Conservation (phyloP, 148 eudicot species). For the Nepenthes gracilis region DNA sequence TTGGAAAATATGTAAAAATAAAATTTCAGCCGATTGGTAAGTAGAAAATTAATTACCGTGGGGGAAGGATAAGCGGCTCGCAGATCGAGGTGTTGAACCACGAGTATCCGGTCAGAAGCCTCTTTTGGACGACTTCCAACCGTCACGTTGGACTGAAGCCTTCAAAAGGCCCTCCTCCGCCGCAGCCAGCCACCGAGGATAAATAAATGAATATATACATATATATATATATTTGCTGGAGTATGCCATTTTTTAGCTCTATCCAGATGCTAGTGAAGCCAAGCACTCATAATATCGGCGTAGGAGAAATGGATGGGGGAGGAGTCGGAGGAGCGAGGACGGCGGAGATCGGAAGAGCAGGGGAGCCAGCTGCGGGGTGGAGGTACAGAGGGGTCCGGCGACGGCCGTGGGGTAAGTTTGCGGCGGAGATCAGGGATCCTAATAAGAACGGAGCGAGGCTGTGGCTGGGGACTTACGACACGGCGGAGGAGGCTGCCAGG, state of each 20-base stretch:
- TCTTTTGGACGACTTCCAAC: background rate
- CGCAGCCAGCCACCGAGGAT: background rate
- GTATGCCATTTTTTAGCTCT: too few species aligned
- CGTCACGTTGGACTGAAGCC: background rate
- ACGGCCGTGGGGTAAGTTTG: constrained; percentile 38
- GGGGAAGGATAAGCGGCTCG: too few species aligned
- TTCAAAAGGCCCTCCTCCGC: background rate
- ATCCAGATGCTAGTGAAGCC: too few species aligned
- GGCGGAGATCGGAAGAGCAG: background rate
- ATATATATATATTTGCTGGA: too few species aligned
- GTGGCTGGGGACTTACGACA: constrained; percentile 41
- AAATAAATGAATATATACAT: too few species aligned
- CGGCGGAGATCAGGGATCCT: constrained; percentile 40
- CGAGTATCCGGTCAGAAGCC: background rate
- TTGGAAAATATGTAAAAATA: too few species aligned
- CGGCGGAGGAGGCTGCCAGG: constrained; percentile 33
- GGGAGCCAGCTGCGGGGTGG: background rate
- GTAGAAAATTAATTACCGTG: too few species aligned
- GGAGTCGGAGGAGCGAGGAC: background rate
- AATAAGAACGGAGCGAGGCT: constrained; percentile 24
- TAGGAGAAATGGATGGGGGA: background rate
- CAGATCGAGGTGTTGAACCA: too few species aligned
- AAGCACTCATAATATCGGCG: background rate
- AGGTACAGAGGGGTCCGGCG: constrained; percentile 26
- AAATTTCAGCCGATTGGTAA: too few species aligned